These are phyloP conservation scores for Coprinopsis cinerea DNA, from an alignment of 768 basidiomycete species.

Conservation along the genomic window DNA sequence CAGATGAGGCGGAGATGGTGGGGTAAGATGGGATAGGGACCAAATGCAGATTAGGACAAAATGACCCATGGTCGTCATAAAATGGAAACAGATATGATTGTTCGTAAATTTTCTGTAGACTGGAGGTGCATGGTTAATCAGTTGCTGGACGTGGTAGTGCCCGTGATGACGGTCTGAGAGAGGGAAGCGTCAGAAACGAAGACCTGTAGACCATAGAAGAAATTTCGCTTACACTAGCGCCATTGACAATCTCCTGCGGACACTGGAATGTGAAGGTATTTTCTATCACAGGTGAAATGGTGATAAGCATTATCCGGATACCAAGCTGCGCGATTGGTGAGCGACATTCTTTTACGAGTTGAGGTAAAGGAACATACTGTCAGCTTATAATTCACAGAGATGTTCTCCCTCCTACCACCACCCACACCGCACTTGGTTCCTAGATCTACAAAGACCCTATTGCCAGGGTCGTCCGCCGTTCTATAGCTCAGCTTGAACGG, in stretches of 20 bases:
- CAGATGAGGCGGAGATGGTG: no score
- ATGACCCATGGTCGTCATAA: no score
- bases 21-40: no score
- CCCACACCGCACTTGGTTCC: conserved; percentile 54
- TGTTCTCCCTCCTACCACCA: conserved; percentile 37
- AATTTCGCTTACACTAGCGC: conserved; percentile 3
- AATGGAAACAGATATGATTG: no score
- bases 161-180: not conserved
- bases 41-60: no score
- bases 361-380: conserved; percentile 36
- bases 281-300: conserved; percentile 60
- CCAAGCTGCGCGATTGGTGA: conserved; percentile 40
- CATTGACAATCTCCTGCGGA: conserved; percentile 34
- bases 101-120: no score
- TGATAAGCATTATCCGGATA: conserved; percentile 59
- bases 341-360: not conserved
- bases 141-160: not conserved
- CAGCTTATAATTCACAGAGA: conserved; percentile 62
- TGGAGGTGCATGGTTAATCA: no score
- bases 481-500: conserved; percentile 68
- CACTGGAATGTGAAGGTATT: conserved; percentile 59
- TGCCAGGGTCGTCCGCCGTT: conserved; percentile 43
- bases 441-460: conserved; percentile 54
- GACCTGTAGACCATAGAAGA: not conserved
- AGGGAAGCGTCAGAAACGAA: not conserved